These are phyloP conservation scores for Pyrus hybrid DNA, from an alignment of 331 rosid genomes.

Conservation along the genomic window DNA sequence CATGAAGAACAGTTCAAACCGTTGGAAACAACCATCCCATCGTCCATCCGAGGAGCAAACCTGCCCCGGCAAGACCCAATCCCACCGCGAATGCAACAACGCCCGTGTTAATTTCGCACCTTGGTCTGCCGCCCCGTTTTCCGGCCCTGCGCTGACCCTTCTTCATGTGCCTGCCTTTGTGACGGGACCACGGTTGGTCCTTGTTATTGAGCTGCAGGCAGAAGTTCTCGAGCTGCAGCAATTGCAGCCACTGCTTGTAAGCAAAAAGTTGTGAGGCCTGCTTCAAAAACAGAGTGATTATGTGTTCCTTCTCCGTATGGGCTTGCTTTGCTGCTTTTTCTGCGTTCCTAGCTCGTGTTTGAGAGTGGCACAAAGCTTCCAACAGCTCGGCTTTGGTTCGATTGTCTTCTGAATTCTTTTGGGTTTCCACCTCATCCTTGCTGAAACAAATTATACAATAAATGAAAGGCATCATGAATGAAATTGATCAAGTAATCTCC, in stretches of 20 bases:
- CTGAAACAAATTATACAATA: background rate
- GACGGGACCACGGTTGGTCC: conserved; percentile 38
- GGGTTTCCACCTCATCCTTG: background rate
- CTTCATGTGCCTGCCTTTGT: conserved; percentile 26
- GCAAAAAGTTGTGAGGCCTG: conserved; percentile 88
- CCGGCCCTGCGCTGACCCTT: conserved; percentile 22
- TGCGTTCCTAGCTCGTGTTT: conserved; percentile 88
- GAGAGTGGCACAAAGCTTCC: conserved; percentile 83
- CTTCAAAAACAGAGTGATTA: conserved; percentile 58
- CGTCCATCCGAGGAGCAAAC: conserved; percentile 40
- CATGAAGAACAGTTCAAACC: background rate
- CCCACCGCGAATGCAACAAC: conserved; percentile 57
- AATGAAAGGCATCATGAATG: too few species aligned
- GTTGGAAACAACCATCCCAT: conserved; percentile 81
- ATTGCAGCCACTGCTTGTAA: conserved; percentile 70
- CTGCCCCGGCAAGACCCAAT: conserved; percentile 74
- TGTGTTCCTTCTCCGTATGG: conserved; percentile 73
- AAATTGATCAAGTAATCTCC: too few species aligned
- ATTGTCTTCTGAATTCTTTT: conserved; percentile 9
- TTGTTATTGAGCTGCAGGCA: conserved; percentile 57
- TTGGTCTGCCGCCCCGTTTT: conserved; percentile 28
- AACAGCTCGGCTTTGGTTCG: conserved; percentile 55
- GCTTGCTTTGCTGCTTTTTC: conserved; percentile 80
- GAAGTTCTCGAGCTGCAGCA: conserved; percentile 72
- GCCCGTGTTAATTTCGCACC: conserved; percentile 28